Percentiles rank a stretch among this genome's conserved stretches.
Evolutionary conservation across 257 asterid genomes (phyloP).

Genomic region (Nicotiana noctiflora): DNA sequence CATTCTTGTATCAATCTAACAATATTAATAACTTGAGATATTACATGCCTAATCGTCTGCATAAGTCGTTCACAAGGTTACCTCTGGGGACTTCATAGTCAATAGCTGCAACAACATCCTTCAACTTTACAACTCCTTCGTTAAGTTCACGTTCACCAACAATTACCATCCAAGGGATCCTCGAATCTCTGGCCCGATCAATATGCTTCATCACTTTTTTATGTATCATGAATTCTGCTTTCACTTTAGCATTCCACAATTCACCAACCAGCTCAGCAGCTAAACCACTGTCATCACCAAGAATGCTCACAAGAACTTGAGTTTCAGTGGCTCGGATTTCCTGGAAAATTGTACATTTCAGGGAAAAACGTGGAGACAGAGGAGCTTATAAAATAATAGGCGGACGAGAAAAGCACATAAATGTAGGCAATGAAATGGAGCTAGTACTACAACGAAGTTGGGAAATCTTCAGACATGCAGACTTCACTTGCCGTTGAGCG

Average conservation of each 20-base stretch:
- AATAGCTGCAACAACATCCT: slow-evolving; percentile 39
- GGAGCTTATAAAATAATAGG: too few relatives aligned
- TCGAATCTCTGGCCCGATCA: slow-evolving; percentile 54
- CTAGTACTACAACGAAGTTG: neutral
- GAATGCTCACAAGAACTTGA: slow-evolving; percentile 77
- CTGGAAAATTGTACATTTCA: slow-evolving; percentile 26
- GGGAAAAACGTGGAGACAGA: too few relatives aligned
- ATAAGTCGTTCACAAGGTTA: slow-evolving; percentile 49
- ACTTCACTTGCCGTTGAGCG: neutral
- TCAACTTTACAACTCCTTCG: slow-evolving; percentile 54
- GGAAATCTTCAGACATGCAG: neutral
- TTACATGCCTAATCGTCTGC: slow-evolving; percentile 28
- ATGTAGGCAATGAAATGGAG: neutral
- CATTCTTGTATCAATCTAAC: neutral
- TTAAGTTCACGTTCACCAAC: slow-evolving; percentile 64
- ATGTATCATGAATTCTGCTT: slow-evolving; percentile 60
- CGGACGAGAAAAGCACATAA: too few relatives aligned
- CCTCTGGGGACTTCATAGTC: slow-evolving; percentile 45
- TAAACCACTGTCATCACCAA: slow-evolving; percentile 62
- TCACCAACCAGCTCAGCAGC: slow-evolving; percentile 68
- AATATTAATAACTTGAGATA: neutral
- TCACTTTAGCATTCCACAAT: slow-evolving; percentile 66
- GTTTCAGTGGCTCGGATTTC: slow-evolving; percentile 74
- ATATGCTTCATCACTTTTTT: slow-evolving; percentile 58
- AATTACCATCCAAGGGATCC: slow-evolving; percentile 75